Conservation (phyloP, 1,284 basidiomycete species). For the Cutaneotrichosporon cavernicola region DNA sequence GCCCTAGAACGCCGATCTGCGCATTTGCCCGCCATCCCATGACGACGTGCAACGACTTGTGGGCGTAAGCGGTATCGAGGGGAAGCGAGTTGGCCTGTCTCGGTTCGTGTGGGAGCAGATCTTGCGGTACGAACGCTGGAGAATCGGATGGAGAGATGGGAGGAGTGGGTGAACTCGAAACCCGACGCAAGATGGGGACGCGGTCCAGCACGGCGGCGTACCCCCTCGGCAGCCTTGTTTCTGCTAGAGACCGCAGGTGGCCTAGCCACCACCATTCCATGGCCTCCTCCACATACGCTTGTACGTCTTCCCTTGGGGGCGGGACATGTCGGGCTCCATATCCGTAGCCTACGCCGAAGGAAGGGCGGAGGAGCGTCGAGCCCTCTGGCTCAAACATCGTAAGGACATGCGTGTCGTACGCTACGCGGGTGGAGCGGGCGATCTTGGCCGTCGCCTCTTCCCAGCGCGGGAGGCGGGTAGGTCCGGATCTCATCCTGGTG, state of each 20-base stretch:
- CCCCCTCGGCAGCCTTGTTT: neutral
- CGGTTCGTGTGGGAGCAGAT: neutral
- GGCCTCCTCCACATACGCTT: neutral
- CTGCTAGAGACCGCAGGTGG: neutral
- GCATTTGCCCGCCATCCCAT: neutral
- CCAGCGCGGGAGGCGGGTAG: neutral
- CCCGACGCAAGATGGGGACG: neutral
- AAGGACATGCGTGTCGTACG: conserved; percentile 1
- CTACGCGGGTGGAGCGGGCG: neutral
- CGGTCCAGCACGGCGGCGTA: neutral
- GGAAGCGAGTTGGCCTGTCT: neutral
- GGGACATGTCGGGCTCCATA: neutral
- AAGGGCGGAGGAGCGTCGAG: neutral
- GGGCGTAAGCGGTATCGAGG: neutral
- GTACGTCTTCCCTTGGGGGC: neutral
- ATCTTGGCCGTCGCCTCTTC: neutral
- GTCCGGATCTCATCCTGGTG: neutral
- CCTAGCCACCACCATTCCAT: conserved; percentile 7
- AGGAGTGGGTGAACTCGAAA: neutral
- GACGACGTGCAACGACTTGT: neutral
- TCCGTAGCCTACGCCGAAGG: neutral
- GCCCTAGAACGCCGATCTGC: neutral
- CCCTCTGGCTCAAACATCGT: conserved; percentile 3
- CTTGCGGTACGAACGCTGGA: neutral
- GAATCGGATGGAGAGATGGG: neutral